Evolutionary conservation across 1,284 basidiomycete species (phyloP).

Genomic region (Neotropicomus parvogracilis): DNA sequence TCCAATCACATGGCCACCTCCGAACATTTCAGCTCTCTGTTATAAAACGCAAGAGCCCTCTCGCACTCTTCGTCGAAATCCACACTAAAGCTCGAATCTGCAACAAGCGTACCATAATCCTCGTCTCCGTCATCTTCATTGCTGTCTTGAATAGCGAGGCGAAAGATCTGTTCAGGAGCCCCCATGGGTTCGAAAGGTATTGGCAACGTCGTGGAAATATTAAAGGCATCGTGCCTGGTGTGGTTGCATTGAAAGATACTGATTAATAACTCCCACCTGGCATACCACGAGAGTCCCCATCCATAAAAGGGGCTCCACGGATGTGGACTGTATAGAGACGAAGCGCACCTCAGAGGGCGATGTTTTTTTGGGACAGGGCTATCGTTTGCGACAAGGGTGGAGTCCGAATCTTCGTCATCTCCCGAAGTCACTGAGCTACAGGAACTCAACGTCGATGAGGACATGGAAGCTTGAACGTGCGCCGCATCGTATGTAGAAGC

Average conservation of each 20-base stretch:
- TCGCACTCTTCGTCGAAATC: constrained; percentile 29
- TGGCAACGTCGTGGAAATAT: neutral
- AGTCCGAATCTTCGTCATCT: constrained; percentile 26
- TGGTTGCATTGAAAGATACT: constrained; percentile 24
- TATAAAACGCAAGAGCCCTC: constrained; percentile 29
- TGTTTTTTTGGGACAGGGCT: neutral
- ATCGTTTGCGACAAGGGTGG: constrained; percentile 24
- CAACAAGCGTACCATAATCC: constrained; percentile 27
- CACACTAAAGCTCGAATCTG: constrained; percentile 17
- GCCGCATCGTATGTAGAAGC: neutral
- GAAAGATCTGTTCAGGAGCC: constrained; percentile 10
- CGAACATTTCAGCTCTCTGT: constrained; percentile 9
- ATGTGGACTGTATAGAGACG: neutral
- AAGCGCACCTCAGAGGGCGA: neutral
- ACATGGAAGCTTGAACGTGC: constrained; percentile 15
- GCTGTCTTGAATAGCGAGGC: constrained; percentile 9
- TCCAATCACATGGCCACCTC: constrained; percentile 4
- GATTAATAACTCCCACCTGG: constrained; percentile 29
- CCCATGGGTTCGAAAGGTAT: neutral
- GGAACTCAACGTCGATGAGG: constrained; percentile 24
- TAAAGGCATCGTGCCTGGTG: neutral
- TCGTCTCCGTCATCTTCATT: constrained; percentile 26
- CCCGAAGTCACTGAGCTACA: constrained; percentile 17
- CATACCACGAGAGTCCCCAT: constrained; percentile 32
- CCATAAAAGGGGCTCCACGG: constrained; percentile 13